Conservation (phyloP, 495 filamentous ascomycete genomes). For the Hypoxylon fuscum region DNA sequence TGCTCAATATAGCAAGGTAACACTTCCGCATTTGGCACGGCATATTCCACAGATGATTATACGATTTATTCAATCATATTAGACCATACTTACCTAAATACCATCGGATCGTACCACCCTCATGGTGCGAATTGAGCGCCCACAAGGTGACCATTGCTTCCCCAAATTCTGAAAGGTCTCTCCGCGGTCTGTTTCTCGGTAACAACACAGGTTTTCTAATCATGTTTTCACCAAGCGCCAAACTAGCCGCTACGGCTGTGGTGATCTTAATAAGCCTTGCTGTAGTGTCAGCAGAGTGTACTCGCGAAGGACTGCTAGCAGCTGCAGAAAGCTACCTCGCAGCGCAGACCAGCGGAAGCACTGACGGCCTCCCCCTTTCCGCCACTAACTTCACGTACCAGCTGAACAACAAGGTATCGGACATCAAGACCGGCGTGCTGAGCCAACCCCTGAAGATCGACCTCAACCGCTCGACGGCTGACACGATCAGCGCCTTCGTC, state of each 20-base stretch:
- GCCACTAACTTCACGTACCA: conserved; percentile 52
- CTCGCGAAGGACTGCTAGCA: conserved; percentile 49
- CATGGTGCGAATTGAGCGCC: background rate
- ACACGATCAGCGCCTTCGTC: too few species aligned
- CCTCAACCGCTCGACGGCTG: conserved; percentile 51
- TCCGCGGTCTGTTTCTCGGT: background rate
- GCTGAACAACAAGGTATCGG: conserved; percentile 52
- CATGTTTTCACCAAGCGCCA: conserved; percentile 10
- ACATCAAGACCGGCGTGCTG: conserved; percentile 47
- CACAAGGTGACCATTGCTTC: background rate
- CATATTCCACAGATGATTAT: conserved; percentile 9
- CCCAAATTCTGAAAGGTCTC: background rate
- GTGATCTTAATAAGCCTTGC: background rate
- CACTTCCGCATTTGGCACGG: conserved; percentile 30
- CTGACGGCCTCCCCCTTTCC: conserved; percentile 39
- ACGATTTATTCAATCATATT: background rate
- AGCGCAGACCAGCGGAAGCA: conserved; percentile 45
- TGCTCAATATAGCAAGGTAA: conserved; percentile 22
- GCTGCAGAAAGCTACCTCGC: conserved; percentile 49
- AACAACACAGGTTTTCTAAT: background rate
- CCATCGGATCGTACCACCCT: background rate
- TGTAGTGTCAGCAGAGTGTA: conserved; percentile 44
- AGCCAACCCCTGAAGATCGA: conserved; percentile 48
- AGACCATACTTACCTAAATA: conserved; percentile 17
- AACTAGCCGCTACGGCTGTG: conserved; percentile 9